Conservation (phyloP, 192 early-diverging fungal species). For the Umbelopsis isabellina region DNA sequence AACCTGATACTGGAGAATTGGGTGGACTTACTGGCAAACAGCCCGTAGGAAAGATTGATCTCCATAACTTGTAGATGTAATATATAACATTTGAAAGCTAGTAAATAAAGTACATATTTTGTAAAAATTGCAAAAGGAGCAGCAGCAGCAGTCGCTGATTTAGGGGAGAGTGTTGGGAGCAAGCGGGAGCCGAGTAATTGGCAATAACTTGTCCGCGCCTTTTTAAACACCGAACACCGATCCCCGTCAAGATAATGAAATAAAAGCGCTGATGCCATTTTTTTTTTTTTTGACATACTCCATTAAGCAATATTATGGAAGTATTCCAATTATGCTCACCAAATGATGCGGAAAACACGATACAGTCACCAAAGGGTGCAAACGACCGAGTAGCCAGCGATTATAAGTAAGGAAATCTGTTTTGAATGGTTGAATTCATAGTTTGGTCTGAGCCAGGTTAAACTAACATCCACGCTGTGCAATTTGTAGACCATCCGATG, state of each 20-base stretch:
- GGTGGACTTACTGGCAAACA: conserved; percentile 36
- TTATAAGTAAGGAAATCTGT: neutral
- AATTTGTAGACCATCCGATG: neutral
- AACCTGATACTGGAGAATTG: conserved; percentile 19
- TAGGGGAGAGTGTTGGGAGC: no score
- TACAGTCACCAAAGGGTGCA: neutral
- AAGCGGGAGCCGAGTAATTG: no score
- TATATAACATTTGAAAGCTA: neutral
- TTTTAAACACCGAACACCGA: neutral
- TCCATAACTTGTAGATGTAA: conserved; percentile 27
- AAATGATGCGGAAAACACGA: neutral
- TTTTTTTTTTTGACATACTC: conserved; percentile 14
- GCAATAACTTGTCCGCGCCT: neutral
- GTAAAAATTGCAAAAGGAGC: no score
- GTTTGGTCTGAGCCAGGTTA: neutral
- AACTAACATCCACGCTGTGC: neutral
- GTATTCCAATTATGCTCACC: conserved; percentile 15
- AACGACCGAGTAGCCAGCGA: neutral
- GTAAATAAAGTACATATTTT: neutral
- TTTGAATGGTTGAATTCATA: neutral
- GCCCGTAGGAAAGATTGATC: conserved; percentile 34
- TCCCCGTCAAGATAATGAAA: neutral
- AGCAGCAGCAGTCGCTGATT: neutral
- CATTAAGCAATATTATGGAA: conserved; percentile 11
- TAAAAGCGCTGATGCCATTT: neutral